A percentile compares a stretch with the other conserved stretches of the same genome.
Evolutionary conservation across 371 early-diverging fungal genomes (phyloP).

Genomic region (Entomophthora muscae): DNA sequence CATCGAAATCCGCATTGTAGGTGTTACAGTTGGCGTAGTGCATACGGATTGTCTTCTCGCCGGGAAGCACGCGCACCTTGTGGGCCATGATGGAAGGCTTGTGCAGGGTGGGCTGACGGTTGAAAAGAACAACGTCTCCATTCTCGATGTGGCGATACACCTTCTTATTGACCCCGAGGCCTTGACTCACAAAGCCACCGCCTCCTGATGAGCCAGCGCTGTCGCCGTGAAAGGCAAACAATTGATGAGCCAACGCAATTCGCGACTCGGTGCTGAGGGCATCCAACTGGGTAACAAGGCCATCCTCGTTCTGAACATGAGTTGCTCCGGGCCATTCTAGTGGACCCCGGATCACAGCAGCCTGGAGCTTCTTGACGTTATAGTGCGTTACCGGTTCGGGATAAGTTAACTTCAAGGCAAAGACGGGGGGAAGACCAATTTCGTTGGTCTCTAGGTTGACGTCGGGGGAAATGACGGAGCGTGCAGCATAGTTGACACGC

Average conservation of each 20-base stretch:
- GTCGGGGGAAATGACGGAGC: conserved; percentile 99
- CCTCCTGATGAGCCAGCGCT: conserved; percentile 11
- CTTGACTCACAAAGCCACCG: conserved; percentile 33
- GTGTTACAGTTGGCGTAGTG: conserved; percentile 94
- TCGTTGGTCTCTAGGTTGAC: conserved; percentile 97
- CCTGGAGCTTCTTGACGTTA: conserved; percentile 80
- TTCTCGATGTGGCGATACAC: conserved; percentile 93
- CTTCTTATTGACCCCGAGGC: conserved; percentile 71
- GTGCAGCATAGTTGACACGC: conserved; percentile 99
- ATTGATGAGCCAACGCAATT: conserved; percentile 88
- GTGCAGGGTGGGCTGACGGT: conserved; percentile 99
- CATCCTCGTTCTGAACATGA: conserved; percentile 86
- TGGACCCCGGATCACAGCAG: conserved; percentile 98
- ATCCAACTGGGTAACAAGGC: conserved; percentile 61
- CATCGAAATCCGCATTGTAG: conserved; percentile 99
- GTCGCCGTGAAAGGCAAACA: conserved; percentile 63
- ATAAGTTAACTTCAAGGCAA: conserved; percentile 94
- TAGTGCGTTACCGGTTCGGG: conserved; percentile 96
- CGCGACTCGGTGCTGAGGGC: conserved; percentile 72
- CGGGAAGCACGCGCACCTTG: conserved; percentile 89
- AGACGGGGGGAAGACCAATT: conserved; percentile 96
- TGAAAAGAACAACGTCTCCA: conserved; percentile 95
- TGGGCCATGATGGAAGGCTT: conserved; percentile 99
- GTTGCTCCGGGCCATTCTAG: conserved; percentile 96
- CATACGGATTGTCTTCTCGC: conserved; percentile 98